Conservation (phyloP, 1,139 yeast species). For the Debaryomyces sp. region DNA sequence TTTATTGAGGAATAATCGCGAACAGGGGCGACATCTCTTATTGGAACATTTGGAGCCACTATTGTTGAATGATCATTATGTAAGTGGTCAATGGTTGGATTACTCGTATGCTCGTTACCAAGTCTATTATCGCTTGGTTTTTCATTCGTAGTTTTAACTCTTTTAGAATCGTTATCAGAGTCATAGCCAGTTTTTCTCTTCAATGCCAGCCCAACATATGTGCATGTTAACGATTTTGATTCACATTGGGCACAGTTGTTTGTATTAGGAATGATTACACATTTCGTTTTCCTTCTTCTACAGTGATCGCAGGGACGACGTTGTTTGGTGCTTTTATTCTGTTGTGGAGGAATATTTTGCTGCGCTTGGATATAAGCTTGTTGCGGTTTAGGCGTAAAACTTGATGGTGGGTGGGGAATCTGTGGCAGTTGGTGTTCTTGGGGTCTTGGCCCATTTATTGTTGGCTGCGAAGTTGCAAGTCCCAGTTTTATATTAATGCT, state of each 20-base stretch:
- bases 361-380: slow-evolving; percentile 2
- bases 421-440: slow-evolving; percentile 5
- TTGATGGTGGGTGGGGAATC: slow-evolving; percentile 3
- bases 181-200: slow-evolving; percentile 32
- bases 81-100: not conserved
- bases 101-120: not conserved
- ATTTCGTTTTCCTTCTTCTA: slow-evolving; percentile 63
- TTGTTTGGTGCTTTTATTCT: slow-evolving; percentile 24
- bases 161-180: slow-evolving; percentile 21
- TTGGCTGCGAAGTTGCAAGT: slow-evolving; percentile 8
- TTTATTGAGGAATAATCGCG: slow-evolving; percentile 58
- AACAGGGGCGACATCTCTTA: slow-evolving; percentile 56
- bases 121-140: not conserved
- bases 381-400: slow-evolving; percentile 11
- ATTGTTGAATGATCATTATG: slow-evolving; percentile 14
- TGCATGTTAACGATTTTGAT: slow-evolving; percentile 63
- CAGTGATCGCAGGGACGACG: slow-evolving; percentile 71
- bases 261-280: slow-evolving; percentile 61
- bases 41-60: slow-evolving; percentile 54
- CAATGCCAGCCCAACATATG: slow-evolving; percentile 43
- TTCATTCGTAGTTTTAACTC: slow-evolving; percentile 7
- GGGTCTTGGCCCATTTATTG: slow-evolving; percentile 2
- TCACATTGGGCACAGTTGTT: slow-evolving; percentile 71
- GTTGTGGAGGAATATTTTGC: slow-evolving; percentile 11
- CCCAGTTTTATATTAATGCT: not conserved